These are phyloP conservation scores for Metarhizium humberi DNA, from an alignment of 2,329 filamentous ascomycete genomes.

Conservation along the genomic window DNA sequence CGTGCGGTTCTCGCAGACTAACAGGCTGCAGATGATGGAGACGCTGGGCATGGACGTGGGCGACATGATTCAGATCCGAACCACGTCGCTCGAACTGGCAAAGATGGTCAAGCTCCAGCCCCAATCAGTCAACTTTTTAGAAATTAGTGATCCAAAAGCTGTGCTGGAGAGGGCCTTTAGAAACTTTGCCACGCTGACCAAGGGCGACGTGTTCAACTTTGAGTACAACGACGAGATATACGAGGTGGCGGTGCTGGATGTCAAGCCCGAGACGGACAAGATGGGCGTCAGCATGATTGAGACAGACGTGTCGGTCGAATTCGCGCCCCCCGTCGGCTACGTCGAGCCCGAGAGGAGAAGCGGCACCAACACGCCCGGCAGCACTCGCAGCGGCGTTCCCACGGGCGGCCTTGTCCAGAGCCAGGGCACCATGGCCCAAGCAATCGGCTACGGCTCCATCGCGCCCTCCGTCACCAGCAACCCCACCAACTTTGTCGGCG, in stretches of 20 bases:
- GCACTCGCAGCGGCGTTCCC: slow-evolving; percentile 52
- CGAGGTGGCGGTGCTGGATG: slow-evolving; percentile 86
- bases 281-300: slow-evolving; percentile 91
- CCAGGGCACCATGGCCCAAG: slow-evolving; percentile 90
- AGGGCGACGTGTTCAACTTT: slow-evolving; percentile 93
- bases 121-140: slow-evolving; percentile 85
- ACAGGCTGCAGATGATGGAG: slow-evolving; percentile 70
- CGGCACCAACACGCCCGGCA: slow-evolving; percentile 80
- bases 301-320: slow-evolving; percentile 94
- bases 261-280: slow-evolving; percentile 74
- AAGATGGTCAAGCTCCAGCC: slow-evolving; percentile 94
- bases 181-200: slow-evolving; percentile 88
- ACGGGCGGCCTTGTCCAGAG: slow-evolving; percentile 67
- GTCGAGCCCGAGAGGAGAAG: slow-evolving; percentile 72
- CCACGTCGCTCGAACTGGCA: slow-evolving; percentile 83
- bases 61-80: slow-evolving; percentile 90
- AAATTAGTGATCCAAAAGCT: slow-evolving; percentile 94
- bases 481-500: slow-evolving; percentile 68
- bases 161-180: slow-evolving; percentile 95
- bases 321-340: slow-evolving; percentile 88
- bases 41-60: slow-evolving; percentile 82
- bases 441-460: slow-evolving; percentile 94
- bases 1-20: slow-evolving; percentile 4
- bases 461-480: slow-evolving; percentile 65
- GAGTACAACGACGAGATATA: slow-evolving; percentile 92